A percentile compares a stretch with the other conserved stretches of the same genome.
These are phyloP conservation scores for Sugiyamaella pinicola DNA, from an alignment of 1,139 yeast species.

Conservation along the genomic window DNA sequence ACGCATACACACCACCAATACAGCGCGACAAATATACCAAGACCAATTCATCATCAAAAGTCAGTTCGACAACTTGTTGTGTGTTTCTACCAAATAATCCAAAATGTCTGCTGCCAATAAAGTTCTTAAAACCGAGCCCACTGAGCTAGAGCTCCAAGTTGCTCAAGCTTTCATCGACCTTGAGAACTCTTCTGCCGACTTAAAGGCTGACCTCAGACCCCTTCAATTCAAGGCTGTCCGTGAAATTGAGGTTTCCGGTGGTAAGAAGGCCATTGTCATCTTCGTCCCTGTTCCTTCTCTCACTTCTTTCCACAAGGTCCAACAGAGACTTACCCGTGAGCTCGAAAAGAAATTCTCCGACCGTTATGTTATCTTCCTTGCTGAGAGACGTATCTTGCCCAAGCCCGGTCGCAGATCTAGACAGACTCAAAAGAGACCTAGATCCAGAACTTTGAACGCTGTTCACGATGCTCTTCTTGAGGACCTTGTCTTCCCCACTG, in stretches of 20 bases:
- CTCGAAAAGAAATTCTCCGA: slow-evolving; percentile 99
- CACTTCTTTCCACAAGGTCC: slow-evolving; percentile 94
- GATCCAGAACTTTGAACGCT: slow-evolving; percentile 98
- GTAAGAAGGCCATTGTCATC: slow-evolving; percentile 98
- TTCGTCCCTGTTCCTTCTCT: slow-evolving; percentile 98
- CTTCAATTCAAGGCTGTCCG: slow-evolving; percentile 98
- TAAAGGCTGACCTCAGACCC: slow-evolving; percentile 97
- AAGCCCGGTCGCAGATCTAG: slow-evolving; percentile 78
- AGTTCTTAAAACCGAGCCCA: slow-evolving; percentile 73
- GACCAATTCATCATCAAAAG: slow-evolving; percentile 7
- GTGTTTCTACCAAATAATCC: slow-evolving; percentile 11
- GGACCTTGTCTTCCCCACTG: slow-evolving; percentile 99
- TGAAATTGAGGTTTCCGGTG: slow-evolving; percentile 97
- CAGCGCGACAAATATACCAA: slow-evolving; percentile 1
- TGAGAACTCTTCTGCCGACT: slow-evolving; percentile 90
- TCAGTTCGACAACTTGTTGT: slow-evolving; percentile 17
- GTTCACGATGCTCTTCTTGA: slow-evolving; percentile 99
- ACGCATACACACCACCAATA: slow-evolving; percentile 3
- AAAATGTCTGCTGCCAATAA: slow-evolving; percentile 94
- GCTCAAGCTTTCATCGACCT: slow-evolving; percentile 98
- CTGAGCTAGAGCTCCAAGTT: slow-evolving; percentile 99
- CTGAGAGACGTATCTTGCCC: slow-evolving; percentile 99
- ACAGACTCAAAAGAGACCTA: slow-evolving; percentile 98
- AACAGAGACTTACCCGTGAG: slow-evolving; percentile 92
- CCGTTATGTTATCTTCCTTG: slow-evolving; percentile 98